Conservation (phyloP, 176 grass and related monocot species). For the Thalia dealbata region DNA sequence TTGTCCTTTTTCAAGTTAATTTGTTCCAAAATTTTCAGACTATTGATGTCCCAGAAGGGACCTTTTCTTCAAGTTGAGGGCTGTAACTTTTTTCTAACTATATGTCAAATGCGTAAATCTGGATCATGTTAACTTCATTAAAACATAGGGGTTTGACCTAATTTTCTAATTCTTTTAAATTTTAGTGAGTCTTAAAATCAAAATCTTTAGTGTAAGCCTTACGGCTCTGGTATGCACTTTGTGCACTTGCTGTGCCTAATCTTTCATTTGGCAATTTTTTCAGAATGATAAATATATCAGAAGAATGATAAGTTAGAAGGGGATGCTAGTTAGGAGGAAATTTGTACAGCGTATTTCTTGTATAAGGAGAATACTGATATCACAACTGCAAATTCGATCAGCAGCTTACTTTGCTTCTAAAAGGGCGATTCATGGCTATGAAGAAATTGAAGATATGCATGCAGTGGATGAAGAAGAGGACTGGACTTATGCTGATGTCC, state of each 20-base stretch:
- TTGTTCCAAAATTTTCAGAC: no score
- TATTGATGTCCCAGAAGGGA: no score
- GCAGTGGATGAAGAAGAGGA: conserved; percentile 4
- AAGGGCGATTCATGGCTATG: background rate
- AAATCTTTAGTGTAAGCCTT: no score
- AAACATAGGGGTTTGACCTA: no score
- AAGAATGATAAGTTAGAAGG: background rate
- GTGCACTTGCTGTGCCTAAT: background rate
- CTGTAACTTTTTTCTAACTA: no score
- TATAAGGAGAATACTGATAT: background rate
- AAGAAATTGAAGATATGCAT: background rate
- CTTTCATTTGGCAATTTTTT: background rate
- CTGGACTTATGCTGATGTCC: conserved; percentile 31
- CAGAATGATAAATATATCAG: background rate
- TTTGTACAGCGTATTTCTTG: background rate
- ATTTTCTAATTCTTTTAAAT: no score
- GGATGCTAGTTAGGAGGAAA: conserved; percentile 13
- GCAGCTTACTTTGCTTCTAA: background rate
- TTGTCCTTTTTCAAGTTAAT: no score
- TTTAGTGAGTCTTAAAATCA: no score
- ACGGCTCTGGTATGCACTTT: no score
- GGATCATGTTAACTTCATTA: background rate
- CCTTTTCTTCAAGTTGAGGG: no score
- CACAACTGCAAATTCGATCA: background rate
- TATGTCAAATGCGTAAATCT: no score